phyloP scores from a whole-genome alignment of 768 basidiomycete species.

The Mrakia blollopis region DNA sequence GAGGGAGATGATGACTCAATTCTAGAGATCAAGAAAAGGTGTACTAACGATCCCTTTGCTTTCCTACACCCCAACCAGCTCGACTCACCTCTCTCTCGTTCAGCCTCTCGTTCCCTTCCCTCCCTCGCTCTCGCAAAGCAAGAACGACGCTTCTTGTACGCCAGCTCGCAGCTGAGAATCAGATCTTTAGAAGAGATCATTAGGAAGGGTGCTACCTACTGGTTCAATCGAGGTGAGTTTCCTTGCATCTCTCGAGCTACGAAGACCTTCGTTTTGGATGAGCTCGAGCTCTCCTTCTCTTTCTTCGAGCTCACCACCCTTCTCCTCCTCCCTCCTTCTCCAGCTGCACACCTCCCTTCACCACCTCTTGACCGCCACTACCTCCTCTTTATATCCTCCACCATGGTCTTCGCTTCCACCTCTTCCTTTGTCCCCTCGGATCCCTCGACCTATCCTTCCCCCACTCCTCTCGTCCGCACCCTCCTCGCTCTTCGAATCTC shows the following conservation, averaged over 20 bases:
- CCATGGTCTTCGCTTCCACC: not conserved
- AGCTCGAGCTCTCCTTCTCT: not conserved
- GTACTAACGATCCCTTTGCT: too few species aligned
- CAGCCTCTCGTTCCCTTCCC: not conserved
- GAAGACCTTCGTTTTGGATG: not conserved
- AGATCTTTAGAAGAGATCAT: not conserved
- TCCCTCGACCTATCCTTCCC: slow-evolving; percentile 9
- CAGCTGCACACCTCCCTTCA: not conserved
- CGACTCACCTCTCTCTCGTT: not conserved
- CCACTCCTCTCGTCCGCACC: slow-evolving; percentile 54
- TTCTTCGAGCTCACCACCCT: not conserved
- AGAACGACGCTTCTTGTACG: too few species aligned
- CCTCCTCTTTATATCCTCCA: not conserved
- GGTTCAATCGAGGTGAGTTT: too few species aligned
- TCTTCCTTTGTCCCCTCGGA: not conserved
- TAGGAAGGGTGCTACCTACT: too few species aligned
- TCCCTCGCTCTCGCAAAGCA: not conserved
- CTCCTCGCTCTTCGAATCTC: slow-evolving; percentile 55
- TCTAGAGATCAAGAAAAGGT: not conserved
- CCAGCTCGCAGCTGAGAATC: not conserved
- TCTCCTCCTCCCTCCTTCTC: not conserved
- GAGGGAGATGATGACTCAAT: not conserved
- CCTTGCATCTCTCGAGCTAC: not conserved
- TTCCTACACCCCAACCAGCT: too few species aligned
- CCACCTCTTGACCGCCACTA: not conserved